Percentiles rank a stretch among this genome's conserved stretches.
Conservation (phyloP, 345 rosid genomes). For the Draba incana region DNA sequence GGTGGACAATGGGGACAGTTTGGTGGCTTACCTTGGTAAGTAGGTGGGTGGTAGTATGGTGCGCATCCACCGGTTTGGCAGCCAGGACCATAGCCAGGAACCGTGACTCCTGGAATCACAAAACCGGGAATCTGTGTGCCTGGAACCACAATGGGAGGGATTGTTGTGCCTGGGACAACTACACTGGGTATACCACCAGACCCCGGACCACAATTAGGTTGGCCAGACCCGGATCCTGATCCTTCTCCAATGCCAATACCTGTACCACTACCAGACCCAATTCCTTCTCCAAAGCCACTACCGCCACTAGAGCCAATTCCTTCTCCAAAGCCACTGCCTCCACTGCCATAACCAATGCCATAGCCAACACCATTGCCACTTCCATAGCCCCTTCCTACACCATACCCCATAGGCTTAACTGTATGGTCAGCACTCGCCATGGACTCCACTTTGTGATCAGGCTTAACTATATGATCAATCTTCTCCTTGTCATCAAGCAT, state of each 20-base stretch:
- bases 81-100: constrained; percentile 38
- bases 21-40: constrained; percentile 35
- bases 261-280: constrained; percentile 31
- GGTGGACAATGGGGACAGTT: constrained; percentile 34
- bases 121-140: constrained; percentile 41
- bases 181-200: too few species aligned
- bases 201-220: constrained; percentile 41
- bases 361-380: constrained; percentile 36
- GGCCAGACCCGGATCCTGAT: constrained; percentile 34
- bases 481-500: not conserved
- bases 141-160: constrained; percentile 40
- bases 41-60: constrained; percentile 33
- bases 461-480: not conserved
- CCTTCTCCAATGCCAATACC: constrained; percentile 42
- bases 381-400: constrained; percentile 41
- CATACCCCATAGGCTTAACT: constrained; percentile 34
- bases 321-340: constrained; percentile 39
- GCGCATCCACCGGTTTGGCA: constrained; percentile 39
- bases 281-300: constrained; percentile 27
- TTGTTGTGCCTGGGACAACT: constrained; percentile 33
- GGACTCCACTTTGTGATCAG: not conserved
- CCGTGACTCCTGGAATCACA: constrained; percentile 39
- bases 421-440: constrained; percentile 13
- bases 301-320: constrained; percentile 40
- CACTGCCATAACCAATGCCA: constrained; percentile 40